Evolutionary conservation across 257 asterid species (phyloP), one percentile per base, ranked within the genome.

Genomic region (Catharanthus roseus): DNA sequence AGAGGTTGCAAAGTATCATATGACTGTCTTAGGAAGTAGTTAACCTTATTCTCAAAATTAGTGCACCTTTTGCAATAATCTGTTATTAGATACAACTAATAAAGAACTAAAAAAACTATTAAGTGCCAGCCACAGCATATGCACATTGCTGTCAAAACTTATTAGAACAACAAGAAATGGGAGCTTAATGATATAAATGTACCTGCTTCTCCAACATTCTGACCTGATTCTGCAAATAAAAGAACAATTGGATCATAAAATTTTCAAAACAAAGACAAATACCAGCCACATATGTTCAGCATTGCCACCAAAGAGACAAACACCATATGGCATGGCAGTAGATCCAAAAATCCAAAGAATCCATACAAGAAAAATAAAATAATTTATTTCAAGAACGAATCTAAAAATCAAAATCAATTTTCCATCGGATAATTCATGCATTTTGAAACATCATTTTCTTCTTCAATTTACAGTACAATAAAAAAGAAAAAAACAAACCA

Each of bases 171-270:
- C 6, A 23, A 11, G 47, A n/a, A 23, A 45, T 5, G 10, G 38
- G 38, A 51, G 54, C 56, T 76, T 36, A 47, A 19, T 16, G 34
- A 61, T 34, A 72, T 47, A 47, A 71, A 71, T 15, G 51, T 76
- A 80, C 84, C 84, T 76, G 78, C 77, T 68, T 73, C 82, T 63
- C 79, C 80, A 21, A 74, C 74, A 70, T 68, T 79, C 56, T 72
- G 84, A 60, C 86, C 84, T 5, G 83, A 66, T 69, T 76, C 83
- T 81, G 82, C 71, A 79, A 72, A 64, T 12, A 24, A 69, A 65
- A 62, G 39, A 39, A 19, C 54, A 66, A 19, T n/a, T n/a, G n/a
- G n/a, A 19, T 39, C 10, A 72, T 65, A 26, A 21, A 26, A 67
- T 16, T 24, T 38, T 31, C 18, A 44, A 51, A 64, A 51, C 19